These are phyloP conservation scores for Oryza coarctata DNA, from an alignment of 176 grass and related monocot species.

Conservation along the genomic window DNA sequence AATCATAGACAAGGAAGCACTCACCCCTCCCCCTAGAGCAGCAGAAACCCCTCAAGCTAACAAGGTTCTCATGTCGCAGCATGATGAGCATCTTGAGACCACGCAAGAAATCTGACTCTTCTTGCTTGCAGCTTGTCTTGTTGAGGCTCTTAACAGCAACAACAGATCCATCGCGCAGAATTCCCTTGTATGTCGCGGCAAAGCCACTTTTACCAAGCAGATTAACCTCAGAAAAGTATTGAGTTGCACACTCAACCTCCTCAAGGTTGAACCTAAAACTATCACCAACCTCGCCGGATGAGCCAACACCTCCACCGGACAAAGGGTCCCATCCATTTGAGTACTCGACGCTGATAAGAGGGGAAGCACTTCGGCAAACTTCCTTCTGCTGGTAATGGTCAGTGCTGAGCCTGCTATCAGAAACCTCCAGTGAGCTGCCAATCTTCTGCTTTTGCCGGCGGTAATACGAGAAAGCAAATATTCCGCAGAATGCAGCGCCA, in stretches of 20 bases:
- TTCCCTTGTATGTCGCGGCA: constrained; percentile 74
- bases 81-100: constrained; percentile 76
- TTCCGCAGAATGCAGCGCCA: constrained; percentile 43
- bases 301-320: constrained; percentile 56
- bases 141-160: constrained; percentile 87
- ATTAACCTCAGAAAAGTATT: constrained; percentile 93
- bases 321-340: constrained; percentile 69
- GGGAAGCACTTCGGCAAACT: constrained; percentile 62
- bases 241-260: constrained; percentile 92
- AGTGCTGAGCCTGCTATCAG: constrained; percentile 87
- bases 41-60: constrained; percentile 81
- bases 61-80: constrained; percentile 80
- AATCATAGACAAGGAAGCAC: constrained; percentile 91
- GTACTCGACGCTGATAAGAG: constrained; percentile 87
- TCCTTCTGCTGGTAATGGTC: constrained; percentile 88
- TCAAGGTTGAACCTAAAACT: constrained; percentile 92
- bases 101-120: constrained; percentile 88
- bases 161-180: constrained; percentile 68
- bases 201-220: constrained; percentile 88
- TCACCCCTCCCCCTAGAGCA: constrained; percentile 86
- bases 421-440: constrained; percentile 85
- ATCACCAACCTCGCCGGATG: constrained; percentile 61
- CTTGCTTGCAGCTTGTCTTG: constrained; percentile 93
- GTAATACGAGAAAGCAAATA: constrained; percentile 69
- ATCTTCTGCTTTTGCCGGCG: constrained; percentile 93